A percentile compares a stretch with the other conserved stretches of the same genome.
These are phyloP conservation scores for Clavispora fructus DNA, from an alignment of 805 yeast genomes.

Conservation along the genomic window DNA sequence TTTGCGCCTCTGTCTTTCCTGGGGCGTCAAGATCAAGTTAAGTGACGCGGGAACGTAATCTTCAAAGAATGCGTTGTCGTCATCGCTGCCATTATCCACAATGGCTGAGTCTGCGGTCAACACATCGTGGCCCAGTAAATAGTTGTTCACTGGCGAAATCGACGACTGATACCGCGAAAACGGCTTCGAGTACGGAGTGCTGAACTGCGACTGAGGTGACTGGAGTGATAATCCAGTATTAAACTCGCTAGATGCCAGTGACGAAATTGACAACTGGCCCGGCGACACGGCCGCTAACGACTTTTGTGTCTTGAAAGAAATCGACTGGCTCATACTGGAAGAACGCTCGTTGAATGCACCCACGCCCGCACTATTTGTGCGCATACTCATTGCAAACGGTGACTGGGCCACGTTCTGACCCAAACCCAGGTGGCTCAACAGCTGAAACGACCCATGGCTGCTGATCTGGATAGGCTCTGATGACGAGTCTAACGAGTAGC, in stretches of 20 bases:
- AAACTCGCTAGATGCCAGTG: slow-evolving; percentile 7
- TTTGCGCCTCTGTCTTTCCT: slow-evolving; percentile 63
- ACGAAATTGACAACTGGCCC: slow-evolving; percentile 3
- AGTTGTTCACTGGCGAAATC: slow-evolving; percentile 3
- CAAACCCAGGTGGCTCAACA: not conserved
- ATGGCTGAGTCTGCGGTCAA: slow-evolving; percentile 16
- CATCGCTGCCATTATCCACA: slow-evolving; percentile 28
- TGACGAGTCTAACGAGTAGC: not conserved
- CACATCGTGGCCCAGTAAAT: not conserved
- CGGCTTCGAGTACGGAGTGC: not conserved
- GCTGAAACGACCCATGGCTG: not conserved
- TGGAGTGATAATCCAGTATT: not conserved
- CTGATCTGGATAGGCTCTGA: not conserved
- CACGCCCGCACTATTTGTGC: not conserved
- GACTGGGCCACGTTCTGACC: not conserved
- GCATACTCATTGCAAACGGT: not conserved
- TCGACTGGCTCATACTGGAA: not conserved
- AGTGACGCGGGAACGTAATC: slow-evolving; percentile 80
- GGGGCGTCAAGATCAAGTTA: slow-evolving; percentile 72
- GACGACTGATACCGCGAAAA: slow-evolving; percentile 1
- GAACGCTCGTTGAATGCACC: not conserved
- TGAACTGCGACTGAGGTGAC: not conserved
- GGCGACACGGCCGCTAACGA: not conserved
- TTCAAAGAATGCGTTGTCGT: slow-evolving; percentile 45
- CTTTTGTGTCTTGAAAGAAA: not conserved